Evolutionary conservation across 495 filamentous ascomycete genomes (phyloP).

Genomic region (Glutinoglossum americanum): DNA sequence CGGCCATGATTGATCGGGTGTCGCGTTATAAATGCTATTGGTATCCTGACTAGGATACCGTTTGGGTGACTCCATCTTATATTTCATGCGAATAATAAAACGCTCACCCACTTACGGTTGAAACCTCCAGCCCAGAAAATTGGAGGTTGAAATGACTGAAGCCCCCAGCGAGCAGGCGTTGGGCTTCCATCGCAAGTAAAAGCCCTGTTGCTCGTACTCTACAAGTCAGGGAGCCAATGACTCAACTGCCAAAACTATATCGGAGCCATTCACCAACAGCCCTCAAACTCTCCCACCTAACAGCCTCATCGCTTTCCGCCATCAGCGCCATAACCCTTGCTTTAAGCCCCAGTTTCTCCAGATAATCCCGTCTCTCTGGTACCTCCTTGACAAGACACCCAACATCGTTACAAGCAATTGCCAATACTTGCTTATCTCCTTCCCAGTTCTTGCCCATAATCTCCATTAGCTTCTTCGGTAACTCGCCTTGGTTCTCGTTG

Average conservation of each 20-base stretch:
- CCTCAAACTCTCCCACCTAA: conserved; percentile 85
- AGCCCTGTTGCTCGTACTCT: not conserved
- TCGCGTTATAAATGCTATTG: too few relatives aligned
- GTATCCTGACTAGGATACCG: too few relatives aligned
- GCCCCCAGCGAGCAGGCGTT: too few relatives aligned
- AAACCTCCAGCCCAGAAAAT: too few relatives aligned
- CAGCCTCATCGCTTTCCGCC: conserved; percentile 69
- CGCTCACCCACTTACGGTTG: too few relatives aligned
- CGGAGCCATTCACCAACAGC: conserved; percentile 87
- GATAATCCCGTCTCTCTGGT: conserved; percentile 56
- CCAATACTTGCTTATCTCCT: conserved; percentile 83
- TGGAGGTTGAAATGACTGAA: too few relatives aligned
- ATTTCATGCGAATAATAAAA: too few relatives aligned
- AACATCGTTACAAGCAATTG: conserved; percentile 89
- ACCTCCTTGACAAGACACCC: conserved; percentile 76
- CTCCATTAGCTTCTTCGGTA: conserved; percentile 66
- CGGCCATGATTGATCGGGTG: too few relatives aligned
- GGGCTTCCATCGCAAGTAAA: too few relatives aligned
- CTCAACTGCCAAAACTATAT: conserved; percentile 49
- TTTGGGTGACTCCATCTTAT: too few relatives aligned
- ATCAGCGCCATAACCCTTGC: conserved; percentile 87
- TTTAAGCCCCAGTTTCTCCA: conserved; percentile 81
- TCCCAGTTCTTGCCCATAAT: conserved; percentile 75
- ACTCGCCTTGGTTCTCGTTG: conserved; percentile 56
- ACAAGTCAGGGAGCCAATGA: not conserved